Evolutionary conservation across 1,139 yeast genomes (phyloP), one percentile per base, ranked within the genome.

Genomic region (Trichomonascaceae sp.): DNA sequence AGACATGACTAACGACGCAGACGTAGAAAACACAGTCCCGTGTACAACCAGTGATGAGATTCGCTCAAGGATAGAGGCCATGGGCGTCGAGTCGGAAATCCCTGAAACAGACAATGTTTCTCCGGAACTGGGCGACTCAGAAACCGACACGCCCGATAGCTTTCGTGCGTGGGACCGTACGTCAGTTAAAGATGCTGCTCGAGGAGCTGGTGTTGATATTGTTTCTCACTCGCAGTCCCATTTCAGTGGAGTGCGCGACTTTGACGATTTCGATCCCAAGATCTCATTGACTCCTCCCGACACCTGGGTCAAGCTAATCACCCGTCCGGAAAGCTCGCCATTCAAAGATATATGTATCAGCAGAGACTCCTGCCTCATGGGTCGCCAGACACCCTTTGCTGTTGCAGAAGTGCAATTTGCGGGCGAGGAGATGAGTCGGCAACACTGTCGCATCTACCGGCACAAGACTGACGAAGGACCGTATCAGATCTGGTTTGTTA

Each of bases 401-500:
- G 28, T 36, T 15, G 39, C 40, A 2, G 46, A 43, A 9, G 75
- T 20, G 11, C 23, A 6, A 6, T 8, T 20, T 20, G 23, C 6
- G 6, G 11, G 6, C 9, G 9, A 6, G 11, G 23, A 8, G 11
- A 68, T 87, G 47, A 85, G 96, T 2, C 80, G 84, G 43, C 65
- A 77, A 3, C 97, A 89, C 52, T 85, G 96, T 51, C 62, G 76
- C 27, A 60, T 89, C 13, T 51, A 65, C 35, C 71, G 76, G 46
- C 66, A 8, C 11, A 20, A 69, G 40, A 60, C 79, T 11, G 30
- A 26, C 18, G 18, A 17, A 17, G 40, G 35, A 22, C 57, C 71
- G 3, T 82, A 76, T 38, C 85, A 76, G 48, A 62, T 81, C n/a
- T 84, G 94, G 93, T 59, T 85, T 14, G 57, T 80, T 28, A 95